Conservation (phyloP, 805 yeast genomes). For the Kodamaea leandrae region DNA sequence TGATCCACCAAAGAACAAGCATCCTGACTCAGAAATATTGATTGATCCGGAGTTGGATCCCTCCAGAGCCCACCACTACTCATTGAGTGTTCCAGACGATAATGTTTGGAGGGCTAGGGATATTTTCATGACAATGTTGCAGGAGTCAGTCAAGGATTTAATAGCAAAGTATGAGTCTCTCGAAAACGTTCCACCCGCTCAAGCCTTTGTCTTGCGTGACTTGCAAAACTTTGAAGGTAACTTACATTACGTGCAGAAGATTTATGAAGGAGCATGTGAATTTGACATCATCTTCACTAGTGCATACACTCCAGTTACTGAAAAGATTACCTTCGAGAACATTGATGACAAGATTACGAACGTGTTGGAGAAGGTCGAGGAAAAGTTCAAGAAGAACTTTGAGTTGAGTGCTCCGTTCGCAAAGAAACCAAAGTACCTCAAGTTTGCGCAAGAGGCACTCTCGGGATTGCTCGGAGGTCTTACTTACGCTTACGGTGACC, state of each 20-base stretch:
- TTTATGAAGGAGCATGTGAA: constrained; percentile 70
- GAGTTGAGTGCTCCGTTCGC: constrained; percentile 55
- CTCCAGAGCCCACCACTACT: constrained; percentile 57
- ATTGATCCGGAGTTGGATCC: constrained; percentile 52
- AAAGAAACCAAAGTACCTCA: constrained; percentile 33
- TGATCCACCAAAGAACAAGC: constrained; percentile 47
- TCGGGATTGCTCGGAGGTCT: constrained; percentile 89
- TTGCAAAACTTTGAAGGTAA: constrained; percentile 65
- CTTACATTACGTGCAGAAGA: constrained; percentile 73
- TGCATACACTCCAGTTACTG: constrained; percentile 35
- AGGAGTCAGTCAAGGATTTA: constrained; percentile 61
- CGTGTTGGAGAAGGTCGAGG: constrained; percentile 42
- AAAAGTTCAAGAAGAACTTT: constrained; percentile 51
- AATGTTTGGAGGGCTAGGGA: constrained; percentile 78
- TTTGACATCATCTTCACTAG: constrained; percentile 65
- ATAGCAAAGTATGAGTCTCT: constrained; percentile 24
- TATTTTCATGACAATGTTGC: constrained; percentile 63
- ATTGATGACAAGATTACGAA: constrained; percentile 35
- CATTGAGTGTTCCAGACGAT: constrained; percentile 68
- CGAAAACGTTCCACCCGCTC: constrained; percentile 43
- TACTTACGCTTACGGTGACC: constrained; percentile 83
- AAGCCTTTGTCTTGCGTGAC: constrained; percentile 56
- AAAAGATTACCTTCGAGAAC: constrained; percentile 37
- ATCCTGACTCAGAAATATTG: constrained; percentile 31
- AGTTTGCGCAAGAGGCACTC: constrained; percentile 73